These are phyloP conservation scores for Fusarium sp. DNA, from an alignment of 2,329 filamentous ascomycete species.

Conservation along the genomic window DNA sequence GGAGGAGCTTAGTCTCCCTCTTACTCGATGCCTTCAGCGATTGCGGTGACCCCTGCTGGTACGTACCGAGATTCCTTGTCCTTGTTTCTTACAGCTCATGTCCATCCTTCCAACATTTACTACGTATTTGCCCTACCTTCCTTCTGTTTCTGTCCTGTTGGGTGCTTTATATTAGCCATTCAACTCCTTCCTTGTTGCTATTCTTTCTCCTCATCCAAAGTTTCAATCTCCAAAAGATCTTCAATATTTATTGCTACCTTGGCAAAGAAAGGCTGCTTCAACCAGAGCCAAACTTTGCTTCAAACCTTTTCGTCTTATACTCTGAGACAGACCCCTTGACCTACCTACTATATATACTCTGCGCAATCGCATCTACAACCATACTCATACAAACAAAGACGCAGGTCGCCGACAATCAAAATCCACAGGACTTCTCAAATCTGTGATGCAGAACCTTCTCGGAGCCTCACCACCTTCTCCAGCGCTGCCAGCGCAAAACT, in stretches of 20 bases:
- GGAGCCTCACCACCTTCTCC: constrained; percentile 47
- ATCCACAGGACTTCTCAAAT: constrained; percentile 57
- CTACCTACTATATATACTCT: neutral
- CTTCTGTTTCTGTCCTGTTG: constrained; percentile 2
- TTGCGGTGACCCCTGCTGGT: constrained; percentile 46
- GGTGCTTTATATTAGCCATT: constrained; percentile 39
- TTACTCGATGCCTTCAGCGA: constrained; percentile 47
- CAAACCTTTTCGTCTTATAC: constrained; percentile 3
- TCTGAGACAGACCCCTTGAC: constrained; percentile 1
- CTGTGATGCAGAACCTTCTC: constrained; percentile 59
- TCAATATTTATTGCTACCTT: constrained; percentile 17
- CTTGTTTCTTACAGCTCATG: constrained; percentile 35
- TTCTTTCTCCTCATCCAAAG: constrained; percentile 19
- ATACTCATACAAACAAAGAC: constrained; percentile 41
- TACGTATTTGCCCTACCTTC: constrained; percentile 33
- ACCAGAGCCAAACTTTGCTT: constrained; percentile 5
- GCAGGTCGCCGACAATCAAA: constrained; percentile 53
- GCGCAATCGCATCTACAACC: constrained; percentile 20
- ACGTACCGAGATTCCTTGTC: constrained; percentile 39
- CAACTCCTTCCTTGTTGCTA: constrained; percentile 17
- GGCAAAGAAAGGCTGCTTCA: constrained; percentile 5
- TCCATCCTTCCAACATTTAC: constrained; percentile 16
- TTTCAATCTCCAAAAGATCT: constrained; percentile 27
- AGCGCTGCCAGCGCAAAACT: constrained; percentile 44
- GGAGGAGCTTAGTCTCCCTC: constrained; percentile 39